A percentile compares a stretch with the other conserved stretches of the same genome.
These are phyloP conservation scores for Leucosporidium scottii DNA, from an alignment of 768 basidiomycete genomes.

Conservation along the genomic window DNA sequence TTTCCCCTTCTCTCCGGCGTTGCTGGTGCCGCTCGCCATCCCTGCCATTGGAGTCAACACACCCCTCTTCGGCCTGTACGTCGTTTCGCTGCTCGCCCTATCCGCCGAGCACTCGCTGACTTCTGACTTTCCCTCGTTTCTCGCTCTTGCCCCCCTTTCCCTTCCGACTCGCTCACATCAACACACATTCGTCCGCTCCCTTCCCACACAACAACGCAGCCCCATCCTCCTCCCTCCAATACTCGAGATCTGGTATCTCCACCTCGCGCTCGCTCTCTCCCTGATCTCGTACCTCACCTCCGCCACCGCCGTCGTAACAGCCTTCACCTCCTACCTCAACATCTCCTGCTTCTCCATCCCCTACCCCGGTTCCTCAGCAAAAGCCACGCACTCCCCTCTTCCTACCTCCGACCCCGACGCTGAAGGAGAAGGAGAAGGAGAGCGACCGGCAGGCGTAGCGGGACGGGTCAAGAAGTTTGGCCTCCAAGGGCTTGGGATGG, in stretches of 20 bases:
- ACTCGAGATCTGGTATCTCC: slow-evolving; percentile 20
- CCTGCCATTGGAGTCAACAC: slow-evolving; percentile 17
- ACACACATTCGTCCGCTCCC: neutral
- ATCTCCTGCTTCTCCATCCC: slow-evolving; percentile 22
- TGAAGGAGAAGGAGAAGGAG: neutral
- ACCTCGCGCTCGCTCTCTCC: slow-evolving; percentile 9
- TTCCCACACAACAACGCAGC: neutral
- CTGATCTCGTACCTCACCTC: slow-evolving; percentile 16
- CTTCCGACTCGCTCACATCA: neutral
- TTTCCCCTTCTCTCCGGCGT: slow-evolving; percentile 17
- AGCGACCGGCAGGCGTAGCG: neutral
- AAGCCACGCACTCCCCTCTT: too few species aligned
- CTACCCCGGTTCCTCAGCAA: neutral
- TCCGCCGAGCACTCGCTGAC: too few species aligned
- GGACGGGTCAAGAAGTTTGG: neutral
- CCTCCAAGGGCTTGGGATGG: neutral
- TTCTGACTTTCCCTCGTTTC: slow-evolving; percentile 34
- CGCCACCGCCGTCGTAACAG: slow-evolving; percentile 6
- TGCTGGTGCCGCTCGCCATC: slow-evolving; percentile 17
- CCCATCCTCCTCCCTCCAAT: slow-evolving; percentile 6
- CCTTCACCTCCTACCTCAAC: slow-evolving; percentile 24
- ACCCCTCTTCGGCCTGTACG: slow-evolving; percentile 14
- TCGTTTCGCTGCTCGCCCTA: neutral
- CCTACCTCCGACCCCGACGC: slow-evolving; percentile 12
- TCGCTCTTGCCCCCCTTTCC: neutral